phyloP scores from a whole-genome alignment of 1,284 basidiomycete genomes.

The Moesziomyces aphidis region DNA sequence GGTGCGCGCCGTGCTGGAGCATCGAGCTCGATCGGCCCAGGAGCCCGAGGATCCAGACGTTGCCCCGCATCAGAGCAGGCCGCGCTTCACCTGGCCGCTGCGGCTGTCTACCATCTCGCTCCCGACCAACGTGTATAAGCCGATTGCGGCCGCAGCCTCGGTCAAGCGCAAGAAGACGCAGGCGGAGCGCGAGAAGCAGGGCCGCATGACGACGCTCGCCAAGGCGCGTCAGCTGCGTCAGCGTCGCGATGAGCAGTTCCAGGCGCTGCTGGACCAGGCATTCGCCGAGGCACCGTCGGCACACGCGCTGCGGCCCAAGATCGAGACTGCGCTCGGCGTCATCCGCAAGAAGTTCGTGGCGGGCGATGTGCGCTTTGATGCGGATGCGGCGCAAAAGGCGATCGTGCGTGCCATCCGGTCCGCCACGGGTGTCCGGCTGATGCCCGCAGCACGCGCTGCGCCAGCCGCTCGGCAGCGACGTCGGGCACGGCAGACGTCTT shows the following conservation, averaged over 20 bases:
- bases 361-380: slow-evolving; percentile 26
- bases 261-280: slow-evolving; percentile 26
- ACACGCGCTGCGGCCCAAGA: slow-evolving; percentile 23
- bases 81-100: slow-evolving; percentile 35
- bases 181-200: slow-evolving; percentile 27
- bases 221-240: slow-evolving; percentile 43
- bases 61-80: neutral
- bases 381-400: slow-evolving; percentile 21
- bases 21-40: slow-evolving; percentile 1
- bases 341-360: slow-evolving; percentile 36
- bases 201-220: slow-evolving; percentile 30
- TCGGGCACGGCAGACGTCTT: neutral
- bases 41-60: slow-evolving; percentile 5
- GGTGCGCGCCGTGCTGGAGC: slow-evolving; percentile 20
- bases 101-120: slow-evolving; percentile 24
- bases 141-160: neutral
- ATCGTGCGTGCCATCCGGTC: slow-evolving; percentile 27
- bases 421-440: slow-evolving; percentile 18
- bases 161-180: slow-evolving; percentile 4
- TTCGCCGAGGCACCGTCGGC: slow-evolving; percentile 21
- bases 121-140: slow-evolving; percentile 11
- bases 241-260: slow-evolving; percentile 25
- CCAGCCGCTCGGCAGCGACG: slow-evolving; percentile 5
- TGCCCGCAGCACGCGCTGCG: slow-evolving; percentile 27
- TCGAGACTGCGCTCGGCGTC: slow-evolving; percentile 26